Conservation (phyloP, 2,329 filamentous ascomycete genomes). For the Cryphonectria naterciae region DNA sequence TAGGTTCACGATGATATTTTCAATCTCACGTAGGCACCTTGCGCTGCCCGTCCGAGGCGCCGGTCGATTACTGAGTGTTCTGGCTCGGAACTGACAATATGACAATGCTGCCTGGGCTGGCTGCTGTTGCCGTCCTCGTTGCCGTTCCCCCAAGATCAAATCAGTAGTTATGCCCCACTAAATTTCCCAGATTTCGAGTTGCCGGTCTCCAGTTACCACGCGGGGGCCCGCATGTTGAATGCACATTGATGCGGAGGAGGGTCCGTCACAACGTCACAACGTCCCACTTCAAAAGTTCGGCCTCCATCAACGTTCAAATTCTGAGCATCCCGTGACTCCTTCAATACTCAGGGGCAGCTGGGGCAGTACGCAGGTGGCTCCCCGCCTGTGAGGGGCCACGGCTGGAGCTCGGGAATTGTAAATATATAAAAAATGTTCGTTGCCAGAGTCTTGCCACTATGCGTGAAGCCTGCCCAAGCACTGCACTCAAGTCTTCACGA, state of each 20-base stretch:
- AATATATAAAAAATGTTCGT: not conserved
- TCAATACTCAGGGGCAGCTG: not conserved
- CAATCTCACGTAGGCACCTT: no score
- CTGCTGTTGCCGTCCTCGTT: not conserved
- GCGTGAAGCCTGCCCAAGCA: not conserved
- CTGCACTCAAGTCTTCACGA: not conserved
- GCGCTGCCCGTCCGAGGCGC: no score
- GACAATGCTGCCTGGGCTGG: not conserved
- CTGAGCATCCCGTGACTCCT: not conserved
- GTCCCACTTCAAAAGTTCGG: not conserved
- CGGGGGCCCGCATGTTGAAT: not conserved
- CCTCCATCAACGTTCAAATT: not conserved
- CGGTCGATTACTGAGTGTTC: not conserved
- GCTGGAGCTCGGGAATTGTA: not conserved
- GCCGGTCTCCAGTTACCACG: not conserved
- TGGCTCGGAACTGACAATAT: not conserved
- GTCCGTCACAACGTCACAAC: not conserved
- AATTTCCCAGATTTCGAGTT: not conserved
- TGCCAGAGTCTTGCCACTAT: not conserved
- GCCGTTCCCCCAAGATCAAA: not conserved
- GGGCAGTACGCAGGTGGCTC: not conserved
- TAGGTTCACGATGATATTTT: no score
- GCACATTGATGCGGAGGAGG: not conserved
- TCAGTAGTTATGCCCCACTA: not conserved
- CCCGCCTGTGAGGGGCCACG: not conserved